Evolutionary conservation across 768 basidiomycete species (phyloP).

Genomic region (Phanerochaete sordida): DNA sequence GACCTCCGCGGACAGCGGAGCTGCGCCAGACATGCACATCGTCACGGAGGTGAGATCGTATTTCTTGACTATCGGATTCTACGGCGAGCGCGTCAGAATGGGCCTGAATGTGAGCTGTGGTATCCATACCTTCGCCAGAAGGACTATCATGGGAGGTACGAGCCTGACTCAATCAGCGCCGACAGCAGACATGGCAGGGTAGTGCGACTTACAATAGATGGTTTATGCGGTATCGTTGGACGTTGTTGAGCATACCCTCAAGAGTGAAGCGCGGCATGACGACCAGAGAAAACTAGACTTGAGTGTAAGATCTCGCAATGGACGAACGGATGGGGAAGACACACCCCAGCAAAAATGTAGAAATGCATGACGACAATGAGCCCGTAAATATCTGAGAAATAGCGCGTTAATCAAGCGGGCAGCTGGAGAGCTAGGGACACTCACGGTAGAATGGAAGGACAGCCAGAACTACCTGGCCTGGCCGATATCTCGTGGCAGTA

Average conservation of each 20-base stretch:
- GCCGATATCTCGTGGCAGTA: constrained; percentile 32
- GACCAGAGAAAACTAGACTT: constrained; percentile 25
- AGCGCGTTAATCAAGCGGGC: not conserved
- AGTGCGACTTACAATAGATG: constrained; percentile 25
- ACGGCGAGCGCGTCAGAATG: constrained; percentile 30
- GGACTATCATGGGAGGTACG: constrained; percentile 33
- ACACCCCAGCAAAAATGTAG: constrained; percentile 26
- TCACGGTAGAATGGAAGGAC: constrained; percentile 29
- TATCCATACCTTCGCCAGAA: constrained; percentile 29
- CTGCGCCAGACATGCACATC: constrained; percentile 46
- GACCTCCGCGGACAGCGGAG: constrained; percentile 52
- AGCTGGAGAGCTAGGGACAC: not conserved
- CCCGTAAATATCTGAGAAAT: constrained; percentile 42
- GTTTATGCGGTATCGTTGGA: constrained; percentile 31
- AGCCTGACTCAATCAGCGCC: constrained; percentile 15
- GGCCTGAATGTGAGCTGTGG: constrained; percentile 30
- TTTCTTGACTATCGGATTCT: constrained; percentile 39
- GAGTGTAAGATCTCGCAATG: no score
- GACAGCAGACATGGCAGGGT: not conserved
- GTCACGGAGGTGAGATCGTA: constrained; percentile 38
- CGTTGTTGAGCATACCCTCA: constrained; percentile 29
- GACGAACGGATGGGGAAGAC: not conserved
- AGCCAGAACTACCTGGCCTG: constrained; percentile 56
- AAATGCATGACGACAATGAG: constrained; percentile 27
- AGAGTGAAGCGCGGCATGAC: constrained; percentile 32